These are phyloP conservation scores for Colletotrichum limetticola DNA, from an alignment of 2,329 filamentous ascomycete species.

Conservation along the genomic window DNA sequence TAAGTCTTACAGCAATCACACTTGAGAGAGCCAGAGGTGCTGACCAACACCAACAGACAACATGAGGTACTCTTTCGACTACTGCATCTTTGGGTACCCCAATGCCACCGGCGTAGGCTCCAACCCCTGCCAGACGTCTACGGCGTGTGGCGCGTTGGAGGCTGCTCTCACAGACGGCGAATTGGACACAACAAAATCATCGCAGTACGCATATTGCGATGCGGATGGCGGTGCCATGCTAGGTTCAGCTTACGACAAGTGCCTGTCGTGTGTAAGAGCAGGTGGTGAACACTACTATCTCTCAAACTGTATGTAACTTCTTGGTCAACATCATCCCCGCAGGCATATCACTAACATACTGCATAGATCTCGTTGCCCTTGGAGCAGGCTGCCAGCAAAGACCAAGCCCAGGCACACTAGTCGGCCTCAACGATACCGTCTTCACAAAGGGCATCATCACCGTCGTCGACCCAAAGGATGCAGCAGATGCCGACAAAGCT, in stretches of 20 bases:
- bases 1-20: conserved; percentile 46
- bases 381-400: conserved; percentile 62
- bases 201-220: conserved; percentile 58
- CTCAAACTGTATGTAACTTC: conserved; percentile 57
- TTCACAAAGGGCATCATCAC: conserved; percentile 49
- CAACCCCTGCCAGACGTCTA: conserved; percentile 61
- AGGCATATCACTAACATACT: conserved; percentile 16
- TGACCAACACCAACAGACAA: conserved; percentile 56
- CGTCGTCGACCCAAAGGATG: conserved; percentile 46
- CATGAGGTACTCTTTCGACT: conserved; percentile 61
- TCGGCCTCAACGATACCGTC: conserved; percentile 57
- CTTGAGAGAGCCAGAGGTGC: neutral
- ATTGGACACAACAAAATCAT: conserved; percentile 43
- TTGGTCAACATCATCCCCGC: neutral
- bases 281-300: conserved; percentile 54
- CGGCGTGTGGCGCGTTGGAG: conserved; percentile 60
- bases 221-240: conserved; percentile 50
- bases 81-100: conserved; percentile 63
- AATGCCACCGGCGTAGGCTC: conserved; percentile 57
- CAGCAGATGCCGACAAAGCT: conserved; percentile 25
- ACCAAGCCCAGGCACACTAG: conserved; percentile 47
- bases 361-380: conserved; percentile 60
- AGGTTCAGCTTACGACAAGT: conserved; percentile 48
- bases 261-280: conserved; percentile 57
- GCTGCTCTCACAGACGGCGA: conserved; percentile 53